Evolutionary conservation across 2,329 filamentous ascomycete genomes (phyloP), one percentile per base, ranked within the genome.

Genomic region (Massarina eburnea): DNA sequence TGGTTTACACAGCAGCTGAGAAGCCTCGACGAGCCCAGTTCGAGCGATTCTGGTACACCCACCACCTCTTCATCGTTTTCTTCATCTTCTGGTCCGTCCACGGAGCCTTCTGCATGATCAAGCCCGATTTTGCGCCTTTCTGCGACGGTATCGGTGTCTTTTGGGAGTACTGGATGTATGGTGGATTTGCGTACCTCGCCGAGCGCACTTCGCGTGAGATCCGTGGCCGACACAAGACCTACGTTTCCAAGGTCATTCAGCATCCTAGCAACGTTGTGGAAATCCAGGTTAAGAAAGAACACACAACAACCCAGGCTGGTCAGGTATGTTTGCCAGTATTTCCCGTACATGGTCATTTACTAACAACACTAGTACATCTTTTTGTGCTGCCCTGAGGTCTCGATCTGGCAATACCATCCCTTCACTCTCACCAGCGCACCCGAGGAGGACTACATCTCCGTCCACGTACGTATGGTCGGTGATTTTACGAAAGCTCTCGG

Each of bases 61-160:
- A 95, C 72, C 89, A 94, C 74, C 81, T 94, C 68, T 94, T 94
- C 68, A 82, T 92, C 71, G 64, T 92, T 54, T 94, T 94, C 79
- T 94, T 94, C 76, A 77, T 92, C 58, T 91, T 94, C 78, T 94
- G 89, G 88, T 85, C 88, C n/a, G 81, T 92, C 61, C 89, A 95
- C 71, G 89, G 89, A 47, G 86, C 87, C 20, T 94, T 91, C 75
- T 92, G 89, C 72, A 92, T 94, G 89, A 92, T 92, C 62, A 88
- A 89, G 71, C 84, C 88, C 41, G 89, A 94, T 66, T 82, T 87
- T 52, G 85, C 86, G 5, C 88, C 89, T 1, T 91, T 88, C 68
- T 91, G 89, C 72, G 78, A 81, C 45, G 84, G 85, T 46, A 76
- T 89, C 49, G 89, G 88, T 60, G 87, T 91, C 43, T 94, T 95